Base-by-base conservation (phyloP, 768 basidiomycete genomes). In the Tricholoma furcatifolium region DNA sequence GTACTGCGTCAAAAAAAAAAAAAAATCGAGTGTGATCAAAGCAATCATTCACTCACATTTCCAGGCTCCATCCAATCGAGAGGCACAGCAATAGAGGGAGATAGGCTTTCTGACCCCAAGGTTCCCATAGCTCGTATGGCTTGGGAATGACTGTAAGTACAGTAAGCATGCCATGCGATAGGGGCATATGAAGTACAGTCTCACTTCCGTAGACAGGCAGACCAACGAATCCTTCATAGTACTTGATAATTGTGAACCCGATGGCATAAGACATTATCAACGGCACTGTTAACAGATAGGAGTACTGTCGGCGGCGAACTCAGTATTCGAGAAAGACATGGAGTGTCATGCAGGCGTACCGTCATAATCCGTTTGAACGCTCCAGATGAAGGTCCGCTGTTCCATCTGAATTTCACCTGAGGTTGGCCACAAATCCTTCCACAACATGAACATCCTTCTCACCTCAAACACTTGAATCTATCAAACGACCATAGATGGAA, bases 321-420 rank as follows among this genome's bases (percentile, higher is more conserved):
- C 6, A 48, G 24, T 21, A 10, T 36, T 23, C 38, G 18, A 30
- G 5, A n/a, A 18, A 21, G 4, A 11, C 47, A 38, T 17, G 14
- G 38, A 17, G 14, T 36, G 24, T 27, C 5, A 15, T 24, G 20
- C 11, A 18, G n/a, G 66, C 81, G 50, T 54, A 91, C 89, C 34
- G 88, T 92, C 91, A 93, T 92, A 64, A 92, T 62, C 23, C 91
- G 82, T 67, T 90, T 92, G 72, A 92, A 92, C 3, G 86, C 79
- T n/a, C 87, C 88, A 14, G 83, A 78, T 53, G 81, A 67, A 2
- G 79, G 76, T 1, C 84, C 86, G 24, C 77, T 79, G 60, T 84
- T 81, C 87, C 87, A 90, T 64, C 88, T 89, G 54, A 21, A 43
- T 49, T 32, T 53, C 34, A 21, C 31, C 8, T 15, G 27, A 38